Conservation (phyloP, 371 early-diverging fungal genomes). For the Capillidium rhysosporum region DNA sequence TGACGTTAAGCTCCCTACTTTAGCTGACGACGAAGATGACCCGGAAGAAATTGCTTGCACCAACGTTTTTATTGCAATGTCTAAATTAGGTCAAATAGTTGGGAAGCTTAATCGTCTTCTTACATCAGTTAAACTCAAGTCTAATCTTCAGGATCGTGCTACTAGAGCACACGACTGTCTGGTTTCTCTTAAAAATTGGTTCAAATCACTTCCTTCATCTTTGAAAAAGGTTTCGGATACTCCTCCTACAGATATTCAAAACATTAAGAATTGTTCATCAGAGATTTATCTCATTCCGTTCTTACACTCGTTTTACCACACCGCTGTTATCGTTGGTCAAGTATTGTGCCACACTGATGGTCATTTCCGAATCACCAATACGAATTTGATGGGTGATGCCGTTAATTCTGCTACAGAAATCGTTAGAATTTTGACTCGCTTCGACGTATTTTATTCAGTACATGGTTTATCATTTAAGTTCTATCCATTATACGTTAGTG, state of each 20-base stretch:
- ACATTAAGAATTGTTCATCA: conserved; percentile 2
- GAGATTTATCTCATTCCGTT: not conserved
- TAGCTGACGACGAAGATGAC: conserved; percentile 7
- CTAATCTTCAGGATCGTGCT: conserved; percentile 4
- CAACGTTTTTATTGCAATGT: conserved; percentile 4
- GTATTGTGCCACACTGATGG: conserved; percentile 3
- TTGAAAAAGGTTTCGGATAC: not conserved
- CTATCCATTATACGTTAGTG: conserved; percentile 5
- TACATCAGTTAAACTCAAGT: conserved; percentile 7
- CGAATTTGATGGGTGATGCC: conserved; percentile 5
- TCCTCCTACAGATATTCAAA: not conserved
- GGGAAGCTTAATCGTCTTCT: conserved; percentile 5
- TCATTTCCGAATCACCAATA: not conserved
- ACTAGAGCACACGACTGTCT: conserved; percentile 3
- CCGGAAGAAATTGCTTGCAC: conserved; percentile 1
- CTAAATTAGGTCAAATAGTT: conserved; percentile 5
- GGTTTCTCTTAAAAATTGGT: conserved; percentile 4
- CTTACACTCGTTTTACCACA: conserved; percentile 4
- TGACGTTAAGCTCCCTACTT: conserved; percentile 4
- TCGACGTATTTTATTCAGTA: not conserved
- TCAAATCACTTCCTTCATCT: conserved; percentile 4
- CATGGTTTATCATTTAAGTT: conserved; percentile 1
- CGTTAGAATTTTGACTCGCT: conserved; percentile 2
- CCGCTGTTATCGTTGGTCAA: conserved; percentile 6
- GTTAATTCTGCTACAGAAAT: conserved; percentile 5